Evolutionary conservation across 495 filamentous ascomycete species (phyloP), one percentile per base, ranked within the genome.

Genomic region (Trypethelium eluteriae): DNA sequence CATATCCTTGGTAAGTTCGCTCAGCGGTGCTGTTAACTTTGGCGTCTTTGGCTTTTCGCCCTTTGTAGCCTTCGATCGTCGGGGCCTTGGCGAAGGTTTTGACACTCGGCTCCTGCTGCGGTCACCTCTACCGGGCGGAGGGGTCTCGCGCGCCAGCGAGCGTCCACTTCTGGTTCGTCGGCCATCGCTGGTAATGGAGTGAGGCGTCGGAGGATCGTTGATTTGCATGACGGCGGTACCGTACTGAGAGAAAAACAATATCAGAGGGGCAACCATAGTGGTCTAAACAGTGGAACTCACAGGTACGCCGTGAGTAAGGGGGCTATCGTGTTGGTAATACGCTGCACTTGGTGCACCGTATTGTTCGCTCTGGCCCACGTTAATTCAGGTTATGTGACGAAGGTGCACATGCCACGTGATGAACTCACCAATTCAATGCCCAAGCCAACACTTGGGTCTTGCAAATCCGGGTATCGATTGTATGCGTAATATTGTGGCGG

Each of bases 1-100:
- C 72, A 86, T 80, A 67, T 88, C 76, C 71, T 85, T 84, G 10
- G 92, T 95, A 67, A 96, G 72, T 66, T 88, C 80, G 75, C 91
- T 96, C 73, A 98, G 74, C 0, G 94, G 91, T 35, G 79, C 83
- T 25, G 81, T 83, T 38, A 93, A 77, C 66, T 82, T 80, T 3
- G 83, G 79, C 18, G 81, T 73, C 68, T 82, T 79, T 41, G 80
- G 77, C 67, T 80, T 80, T 39, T 78, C 74, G 53, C 75, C 73
- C 74, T 84, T 86, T 25, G 70, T 68, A 50, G 78, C 74, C 74
- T 84, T 87, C 39, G 76, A 72, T 67, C 80, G 83, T 50, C 82
- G 82, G 68, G 80, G 81, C 71, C 83, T 86, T 9, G 76, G 74
- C 63, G 76, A 74, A 39, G 75, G 66, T 74, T 82, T 77, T 65